Conservation (phyloP, 352 stramenopile species). For the Phytophthora idaei region DNA sequence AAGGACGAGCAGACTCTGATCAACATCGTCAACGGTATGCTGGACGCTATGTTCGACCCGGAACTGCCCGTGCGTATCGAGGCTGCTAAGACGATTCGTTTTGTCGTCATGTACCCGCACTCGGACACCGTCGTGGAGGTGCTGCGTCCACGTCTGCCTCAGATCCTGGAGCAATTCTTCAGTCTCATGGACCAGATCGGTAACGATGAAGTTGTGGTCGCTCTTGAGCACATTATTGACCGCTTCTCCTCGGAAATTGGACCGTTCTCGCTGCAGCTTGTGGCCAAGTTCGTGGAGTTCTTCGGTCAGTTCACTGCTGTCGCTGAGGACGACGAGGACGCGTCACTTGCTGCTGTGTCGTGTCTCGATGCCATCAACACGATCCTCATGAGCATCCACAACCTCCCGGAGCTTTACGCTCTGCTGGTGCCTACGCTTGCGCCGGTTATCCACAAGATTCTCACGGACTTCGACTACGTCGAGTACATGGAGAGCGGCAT, state of each 20-base stretch:
- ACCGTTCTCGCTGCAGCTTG: slow-evolving; percentile 91
- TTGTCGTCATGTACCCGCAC: slow-evolving; percentile 88
- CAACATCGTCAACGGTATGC: slow-evolving; percentile 80
- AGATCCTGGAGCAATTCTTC: slow-evolving; percentile 98
- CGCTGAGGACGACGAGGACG: slow-evolving; percentile 94
- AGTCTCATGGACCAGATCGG: slow-evolving; percentile 98
- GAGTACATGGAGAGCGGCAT: slow-evolving; percentile 97
- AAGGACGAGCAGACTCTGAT: slow-evolving; percentile 91
- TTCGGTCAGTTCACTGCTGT: slow-evolving; percentile 95
- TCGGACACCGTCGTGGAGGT: slow-evolving; percentile 83
- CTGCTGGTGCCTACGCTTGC: slow-evolving; percentile 95
- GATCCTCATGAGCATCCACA: slow-evolving; percentile 85
- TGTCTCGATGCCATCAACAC: slow-evolving; percentile 89
- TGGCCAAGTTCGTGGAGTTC: slow-evolving; percentile 94
- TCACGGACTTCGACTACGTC: slow-evolving; percentile 95
- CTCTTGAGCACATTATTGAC: slow-evolving; percentile 95
- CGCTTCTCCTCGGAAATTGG: slow-evolving; percentile 97
- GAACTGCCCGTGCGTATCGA: slow-evolving; percentile 98
- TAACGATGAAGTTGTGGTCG: slow-evolving; percentile 97
- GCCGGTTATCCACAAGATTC: slow-evolving; percentile 95
- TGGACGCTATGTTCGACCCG: slow-evolving; percentile 92
- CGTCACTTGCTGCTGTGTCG: slow-evolving; percentile 94
- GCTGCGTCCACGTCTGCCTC: slow-evolving; percentile 92
- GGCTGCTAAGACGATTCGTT: slow-evolving; percentile 90
- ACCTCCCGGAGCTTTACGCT: slow-evolving; percentile 80